Percentiles rank a stretch among this genome's conserved stretches.
phyloP scores from a whole-genome alignment of 768 basidiomycete species.

The Pleurotus pulmonarius region DNA sequence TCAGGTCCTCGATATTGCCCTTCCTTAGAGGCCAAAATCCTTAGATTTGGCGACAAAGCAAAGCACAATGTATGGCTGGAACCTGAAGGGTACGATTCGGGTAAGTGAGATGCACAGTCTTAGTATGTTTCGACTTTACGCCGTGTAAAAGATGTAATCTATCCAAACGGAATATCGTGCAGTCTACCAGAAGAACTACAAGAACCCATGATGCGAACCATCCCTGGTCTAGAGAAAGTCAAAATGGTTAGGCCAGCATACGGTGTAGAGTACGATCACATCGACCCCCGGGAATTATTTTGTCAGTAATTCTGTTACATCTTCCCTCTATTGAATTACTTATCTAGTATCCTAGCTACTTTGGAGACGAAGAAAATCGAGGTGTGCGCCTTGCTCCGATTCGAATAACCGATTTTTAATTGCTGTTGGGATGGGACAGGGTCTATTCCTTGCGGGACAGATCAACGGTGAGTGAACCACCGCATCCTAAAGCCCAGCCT shows the following conservation, averaged over 20 bases:
- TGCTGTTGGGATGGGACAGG: slow-evolving; percentile 31
- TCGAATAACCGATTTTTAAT: background rate
- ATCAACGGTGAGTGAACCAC: slow-evolving; percentile 61
- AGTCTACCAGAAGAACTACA: slow-evolving; percentile 86
- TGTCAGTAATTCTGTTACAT: slow-evolving; percentile 55
- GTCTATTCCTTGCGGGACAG: slow-evolving; percentile 85
- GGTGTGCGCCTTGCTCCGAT: slow-evolving; percentile 25
- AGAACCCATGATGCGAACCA: slow-evolving; percentile 76
- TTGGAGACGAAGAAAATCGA: slow-evolving; percentile 83
- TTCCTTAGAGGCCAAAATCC: slow-evolving; percentile 83
- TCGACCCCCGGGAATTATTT: slow-evolving; percentile 79
- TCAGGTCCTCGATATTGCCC: slow-evolving; percentile 90
- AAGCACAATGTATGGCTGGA: slow-evolving; percentile 84
- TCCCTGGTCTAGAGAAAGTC: slow-evolving; percentile 81
- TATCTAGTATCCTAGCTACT: slow-evolving; percentile 45
- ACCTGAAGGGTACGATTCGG: slow-evolving; percentile 88
- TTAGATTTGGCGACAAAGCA: slow-evolving; percentile 69
- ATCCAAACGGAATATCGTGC: slow-evolving; percentile 87
- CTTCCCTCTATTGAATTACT: no score
- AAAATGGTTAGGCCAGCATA: slow-evolving; percentile 84
- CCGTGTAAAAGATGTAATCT: slow-evolving; percentile 62
- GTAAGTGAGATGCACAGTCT: slow-evolving; percentile 29
- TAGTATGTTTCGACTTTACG: background rate
- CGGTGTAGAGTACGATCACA: slow-evolving; percentile 90
- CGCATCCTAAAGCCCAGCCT: background rate